These are phyloP conservation scores for Pholiota microspora DNA, from an alignment of 768 basidiomycete species.

Conservation along the genomic window DNA sequence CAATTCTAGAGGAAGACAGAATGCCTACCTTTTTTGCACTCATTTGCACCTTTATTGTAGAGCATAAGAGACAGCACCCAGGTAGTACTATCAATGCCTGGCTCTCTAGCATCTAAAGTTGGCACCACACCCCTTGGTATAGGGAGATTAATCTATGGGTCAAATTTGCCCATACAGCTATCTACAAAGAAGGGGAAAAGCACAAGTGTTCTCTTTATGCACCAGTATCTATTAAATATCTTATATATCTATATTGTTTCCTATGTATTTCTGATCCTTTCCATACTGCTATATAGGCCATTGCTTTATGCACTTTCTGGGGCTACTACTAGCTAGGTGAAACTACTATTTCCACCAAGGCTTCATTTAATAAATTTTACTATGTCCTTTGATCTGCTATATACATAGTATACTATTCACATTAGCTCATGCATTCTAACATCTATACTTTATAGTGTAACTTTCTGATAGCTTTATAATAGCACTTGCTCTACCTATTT, in stretches of 20 bases:
- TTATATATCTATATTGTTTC: slow-evolving; percentile 17
- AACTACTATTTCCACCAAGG: slow-evolving; percentile 12
- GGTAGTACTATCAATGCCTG: slow-evolving; percentile 29
- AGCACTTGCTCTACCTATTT: slow-evolving; percentile 11
- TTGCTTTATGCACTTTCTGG: slow-evolving; percentile 33
- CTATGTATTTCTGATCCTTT: slow-evolving; percentile 25
- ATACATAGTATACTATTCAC: too few species aligned
- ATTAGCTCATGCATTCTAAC: too few species aligned
- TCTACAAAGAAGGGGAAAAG: slow-evolving; percentile 3
- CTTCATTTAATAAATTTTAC: neutral
- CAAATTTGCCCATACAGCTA: neutral
- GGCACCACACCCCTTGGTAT: slow-evolving; percentile 39
- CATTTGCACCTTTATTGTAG: slow-evolving; percentile 24
- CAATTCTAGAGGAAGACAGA: slow-evolving; percentile 24
- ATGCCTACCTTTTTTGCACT: slow-evolving; percentile 33
- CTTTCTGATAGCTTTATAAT: slow-evolving; percentile 3
- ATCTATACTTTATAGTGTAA: neutral
- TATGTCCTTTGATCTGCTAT: neutral
- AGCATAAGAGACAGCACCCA: slow-evolving; percentile 3
- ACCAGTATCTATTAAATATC: slow-evolving; percentile 34
- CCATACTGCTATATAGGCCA: slow-evolving; percentile 34
- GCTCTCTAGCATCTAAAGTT: slow-evolving; percentile 32
- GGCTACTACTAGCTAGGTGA: slow-evolving; percentile 30
- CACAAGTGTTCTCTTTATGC: slow-evolving; percentile 5
- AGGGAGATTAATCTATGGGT: slow-evolving; percentile 19